These are phyloP conservation scores for Schrenkiella parvula DNA, from an alignment of 345 rosid species.

Conservation along the genomic window DNA sequence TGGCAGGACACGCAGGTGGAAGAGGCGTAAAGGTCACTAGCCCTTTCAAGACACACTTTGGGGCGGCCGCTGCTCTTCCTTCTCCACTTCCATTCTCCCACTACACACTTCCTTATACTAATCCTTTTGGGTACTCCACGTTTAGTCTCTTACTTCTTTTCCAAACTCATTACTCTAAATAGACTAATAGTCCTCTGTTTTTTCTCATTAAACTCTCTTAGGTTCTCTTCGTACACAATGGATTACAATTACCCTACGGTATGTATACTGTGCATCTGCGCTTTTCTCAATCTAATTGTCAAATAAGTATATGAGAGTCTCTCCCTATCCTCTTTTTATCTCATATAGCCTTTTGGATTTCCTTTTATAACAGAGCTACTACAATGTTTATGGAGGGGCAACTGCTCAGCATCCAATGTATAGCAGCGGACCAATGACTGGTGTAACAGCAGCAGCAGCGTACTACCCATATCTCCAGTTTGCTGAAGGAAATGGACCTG, in stretches of 20 bases:
- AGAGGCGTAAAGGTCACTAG: conserved; percentile 68
- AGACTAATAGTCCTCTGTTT: conserved; percentile 23
- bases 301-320: not conserved
- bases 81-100: conserved; percentile 81
- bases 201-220: conserved; percentile 25
- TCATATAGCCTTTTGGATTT: not conserved
- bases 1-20: conserved; percentile 46
- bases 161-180: not conserved
- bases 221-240: conserved; percentile 87
- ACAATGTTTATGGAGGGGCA: conserved; percentile 77
- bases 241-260: conserved; percentile 94
- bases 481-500: conserved; percentile 64
- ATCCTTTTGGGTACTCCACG: conserved; percentile 59
- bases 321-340: not conserved
- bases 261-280: conserved; percentile 17
- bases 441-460: conserved; percentile 56
- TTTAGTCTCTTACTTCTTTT: not conserved
- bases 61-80: conserved; percentile 65
- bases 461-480: conserved; percentile 84
- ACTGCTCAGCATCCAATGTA: conserved; percentile 73
- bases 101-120: conserved; percentile 72
- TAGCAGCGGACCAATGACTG: conserved; percentile 59
- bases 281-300: not conserved
- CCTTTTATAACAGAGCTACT: conserved; percentile 57
- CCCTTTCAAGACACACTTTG: conserved; percentile 72